Evolutionary conservation across 1,284 basidiomycete genomes (phyloP), one percentile per base, ranked within the genome.

Genomic region (Wolfiporia cocos): DNA sequence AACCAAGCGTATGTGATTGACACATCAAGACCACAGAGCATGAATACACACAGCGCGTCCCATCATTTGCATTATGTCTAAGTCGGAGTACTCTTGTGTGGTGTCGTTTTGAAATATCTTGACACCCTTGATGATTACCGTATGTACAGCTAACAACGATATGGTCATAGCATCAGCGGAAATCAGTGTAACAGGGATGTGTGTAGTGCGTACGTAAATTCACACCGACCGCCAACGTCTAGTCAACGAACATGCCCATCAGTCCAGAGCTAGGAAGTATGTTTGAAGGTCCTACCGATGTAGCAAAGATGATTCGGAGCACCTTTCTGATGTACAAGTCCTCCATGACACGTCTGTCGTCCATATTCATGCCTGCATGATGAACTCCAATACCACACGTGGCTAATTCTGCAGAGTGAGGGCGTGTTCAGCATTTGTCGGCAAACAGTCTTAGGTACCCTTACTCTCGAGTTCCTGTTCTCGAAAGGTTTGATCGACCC

Each of bases 181-280:
- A 28, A 28, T 7, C 26, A 28, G 26, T 28, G 9, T 14, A 28
- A 28, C 7, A 9, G 26, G 14, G 9, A 28, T n/a, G n/a, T n/a
- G n/a, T n/a, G n/a, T n/a, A n/a, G n/a, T 28, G 14, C 82, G 51
- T 55, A 89, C 87, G 87, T 46, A 94, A 66, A 55, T 94, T 94
- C 24, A 94, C 86, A 0, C 92, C 91, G 30, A 92, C 87, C 2
- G 92, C 91, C 29, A 94, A 67, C 9, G 91, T 94, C 80, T 90
- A 28, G 26, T 28, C 14, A 14, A n/a, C n/a, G n/a, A n/a, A n/a
- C n/a, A n/a, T n/a, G n/a, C n/a, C n/a, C n/a, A n/a, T n/a, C n/a
- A n/a, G n/a, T n/a, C n/a, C n/a, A n/a, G n/a, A n/a, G n/a, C n/a
- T n/a, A n/a, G n/a, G n/a, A n/a, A n/a, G n/a, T n/a, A n/a, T n/a